Conservation (phyloP, 164 flowering plant genomes). For the Tetrastigma voinierianum region DNA sequence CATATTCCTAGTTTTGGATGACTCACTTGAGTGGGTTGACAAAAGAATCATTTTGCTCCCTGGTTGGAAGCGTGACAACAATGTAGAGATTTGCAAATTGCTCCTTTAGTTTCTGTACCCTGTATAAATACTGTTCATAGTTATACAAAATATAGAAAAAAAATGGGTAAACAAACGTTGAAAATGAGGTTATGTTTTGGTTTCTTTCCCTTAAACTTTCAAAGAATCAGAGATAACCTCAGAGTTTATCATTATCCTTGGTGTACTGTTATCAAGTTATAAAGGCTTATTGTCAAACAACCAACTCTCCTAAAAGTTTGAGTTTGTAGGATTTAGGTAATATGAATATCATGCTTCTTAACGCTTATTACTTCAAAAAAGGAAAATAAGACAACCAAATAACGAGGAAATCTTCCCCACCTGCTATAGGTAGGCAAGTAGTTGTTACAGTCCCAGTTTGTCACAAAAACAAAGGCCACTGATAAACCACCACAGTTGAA, state of each 20-base stretch:
- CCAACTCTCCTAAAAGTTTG: no score
- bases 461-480: constrained; percentile 86
- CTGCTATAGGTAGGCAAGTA: constrained; percentile 47
- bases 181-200: no score
- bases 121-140: constrained; percentile 18
- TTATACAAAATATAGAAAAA: no score
- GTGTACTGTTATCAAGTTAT: no score
- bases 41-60: constrained; percentile 76
- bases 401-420: constrained; percentile 27
- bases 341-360: no score
- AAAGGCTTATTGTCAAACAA: no score
- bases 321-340: no score
- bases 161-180: no score
- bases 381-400: constrained; percentile 5
- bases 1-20: neutral
- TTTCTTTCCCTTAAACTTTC: no score
- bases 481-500: constrained; percentile 93
- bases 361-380: no score
- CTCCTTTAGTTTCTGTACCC: constrained; percentile 73
- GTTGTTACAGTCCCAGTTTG: constrained; percentile 53
- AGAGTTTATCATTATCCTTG: no score
- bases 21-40: constrained; percentile 79
- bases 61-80: constrained; percentile 66
- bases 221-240: no score
- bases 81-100: constrained; percentile 84